A percentile compares a stretch with the other conserved stretches of the same genome.
These are phyloP conservation scores for Vaccinium vitisidaea DNA, from an alignment of 148 eudicot species.

Conservation along the genomic window DNA sequence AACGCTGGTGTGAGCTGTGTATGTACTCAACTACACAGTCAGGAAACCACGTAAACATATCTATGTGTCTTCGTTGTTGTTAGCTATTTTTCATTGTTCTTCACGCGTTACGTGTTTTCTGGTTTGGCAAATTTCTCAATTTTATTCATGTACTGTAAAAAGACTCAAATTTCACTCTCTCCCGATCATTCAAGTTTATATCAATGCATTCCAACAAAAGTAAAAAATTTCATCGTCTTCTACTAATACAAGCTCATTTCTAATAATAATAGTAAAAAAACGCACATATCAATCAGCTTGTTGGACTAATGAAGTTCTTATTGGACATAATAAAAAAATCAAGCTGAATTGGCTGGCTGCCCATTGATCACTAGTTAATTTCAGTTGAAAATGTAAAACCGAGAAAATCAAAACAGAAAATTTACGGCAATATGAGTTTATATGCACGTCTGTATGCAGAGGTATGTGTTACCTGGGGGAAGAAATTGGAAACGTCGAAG, in stretches of 20 bases:
- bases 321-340: not conserved
- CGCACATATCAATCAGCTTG: not conserved
- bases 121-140: too few species aligned
- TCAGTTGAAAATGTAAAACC: not conserved
- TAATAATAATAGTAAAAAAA: not conserved
- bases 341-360: not conserved
- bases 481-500: slow-evolving; percentile 83
- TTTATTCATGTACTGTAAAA: not conserved
- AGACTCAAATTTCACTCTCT: not conserved
- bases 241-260: not conserved
- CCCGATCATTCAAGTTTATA: not conserved
- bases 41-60: too few species aligned
- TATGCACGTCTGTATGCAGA: not conserved
- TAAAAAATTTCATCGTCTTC: not conserved
- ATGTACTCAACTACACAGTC: too few species aligned
- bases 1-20: too few species aligned
- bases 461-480: slow-evolving; percentile 66
- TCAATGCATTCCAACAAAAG: not conserved
- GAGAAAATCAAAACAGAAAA: not conserved
- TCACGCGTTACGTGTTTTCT: too few species aligned
- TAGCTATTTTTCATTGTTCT: too few species aligned
- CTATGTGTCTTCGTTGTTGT: too few species aligned
- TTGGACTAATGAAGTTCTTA: not conserved
- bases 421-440: not conserved
- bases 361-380: not conserved